Evolutionary conservation across 805 yeast species (phyloP).

Genomic region (Candida ascalaphidarum): DNA sequence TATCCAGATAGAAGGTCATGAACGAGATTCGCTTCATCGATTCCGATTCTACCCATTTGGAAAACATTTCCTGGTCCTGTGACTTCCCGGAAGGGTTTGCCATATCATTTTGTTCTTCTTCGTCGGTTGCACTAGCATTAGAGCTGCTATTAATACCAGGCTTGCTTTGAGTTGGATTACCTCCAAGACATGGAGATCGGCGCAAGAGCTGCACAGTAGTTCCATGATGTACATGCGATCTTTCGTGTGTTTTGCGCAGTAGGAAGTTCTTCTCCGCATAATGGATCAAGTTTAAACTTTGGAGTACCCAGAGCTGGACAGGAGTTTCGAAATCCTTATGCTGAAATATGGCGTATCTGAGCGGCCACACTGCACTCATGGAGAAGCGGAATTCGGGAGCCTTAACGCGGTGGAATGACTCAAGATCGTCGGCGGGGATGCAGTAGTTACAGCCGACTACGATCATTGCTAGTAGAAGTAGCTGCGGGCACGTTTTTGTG

Average conservation of each 20-base stretch:
- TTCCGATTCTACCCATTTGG: slow-evolving; percentile 75
- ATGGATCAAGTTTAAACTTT: slow-evolving; percentile 65
- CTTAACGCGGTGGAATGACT: slow-evolving; percentile 7
- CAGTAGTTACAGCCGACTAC: slow-evolving; percentile 45
- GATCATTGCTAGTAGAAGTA: slow-evolving; percentile 47
- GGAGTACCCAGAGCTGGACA: slow-evolving; percentile 67
- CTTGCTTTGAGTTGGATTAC: slow-evolving; percentile 41
- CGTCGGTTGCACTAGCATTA: slow-evolving; percentile 25
- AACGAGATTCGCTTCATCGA: slow-evolving; percentile 69
- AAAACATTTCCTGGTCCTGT: slow-evolving; percentile 31
- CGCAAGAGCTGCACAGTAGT: slow-evolving; percentile 72
- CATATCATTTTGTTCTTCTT: slow-evolving; percentile 16
- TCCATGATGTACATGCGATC: slow-evolving; percentile 83
- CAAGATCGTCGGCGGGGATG: slow-evolving; percentile 16
- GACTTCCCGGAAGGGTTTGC: slow-evolving; percentile 8
- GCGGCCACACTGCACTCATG: slow-evolving; percentile 42
- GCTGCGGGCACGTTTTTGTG: slow-evolving; percentile 37
- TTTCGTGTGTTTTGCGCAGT: slow-evolving; percentile 62
- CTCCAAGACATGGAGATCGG: slow-evolving; percentile 70
- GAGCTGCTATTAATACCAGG: slow-evolving; percentile 14
- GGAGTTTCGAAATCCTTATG: slow-evolving; percentile 72
- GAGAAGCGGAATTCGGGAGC: slow-evolving; percentile 35
- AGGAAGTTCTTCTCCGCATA: slow-evolving; percentile 71
- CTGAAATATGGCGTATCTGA: slow-evolving; percentile 64
- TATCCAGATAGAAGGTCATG: slow-evolving; percentile 76